Evolutionary conservation across 2,329 filamentous ascomycete species (phyloP), one percentile per base, ranked within the genome.

Genomic region (Macrophomina phaseolina): DNA sequence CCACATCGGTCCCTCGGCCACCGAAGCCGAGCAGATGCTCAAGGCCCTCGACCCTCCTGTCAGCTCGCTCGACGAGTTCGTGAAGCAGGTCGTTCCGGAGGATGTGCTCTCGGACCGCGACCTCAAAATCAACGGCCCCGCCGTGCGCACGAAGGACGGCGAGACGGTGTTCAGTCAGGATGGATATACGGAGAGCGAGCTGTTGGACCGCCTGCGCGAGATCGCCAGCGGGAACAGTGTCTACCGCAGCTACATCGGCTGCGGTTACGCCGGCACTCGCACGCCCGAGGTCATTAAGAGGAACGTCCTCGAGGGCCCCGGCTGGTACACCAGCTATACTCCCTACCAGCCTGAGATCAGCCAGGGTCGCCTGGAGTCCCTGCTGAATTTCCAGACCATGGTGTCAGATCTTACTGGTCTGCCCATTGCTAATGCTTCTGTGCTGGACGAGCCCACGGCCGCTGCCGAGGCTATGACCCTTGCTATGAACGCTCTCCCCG

Each of bases 271-370:
- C 71, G 90, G 89, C 42, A 94, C 93, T n/a, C 86, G 90, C 71
- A 90, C 92, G 0, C 94, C 94, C 4, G 87, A 92, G 66, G 94
- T 97, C 67, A 97, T 98, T 78, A 92, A 95, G 84, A 87, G 94
- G 71, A 97, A 97, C 77, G 86, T 98, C 4, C 83, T 98, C 67
- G 93, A 98, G 84, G 94, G 91, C 77, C 94, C 94, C 5, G 93
- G 90, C 9, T 98, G 94, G 94, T 98, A 98, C 79, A 98, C 94
- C 48, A 97, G 93, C 81, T 97, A 98, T 79, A 97, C 94, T 0
- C 94, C 94, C 16, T 98, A 97, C 80, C 94, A 98, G 82, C 91
- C 94, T 2, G 94, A 98, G 81, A 97, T 98, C 82, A 97, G 93
- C 78, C 94, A 98, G 81, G 94, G 94, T 42, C 89, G 94, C 65